These are phyloP conservation scores for Camelina laxa DNA, from an alignment of 345 rosid species.

Conservation along the genomic window DNA sequence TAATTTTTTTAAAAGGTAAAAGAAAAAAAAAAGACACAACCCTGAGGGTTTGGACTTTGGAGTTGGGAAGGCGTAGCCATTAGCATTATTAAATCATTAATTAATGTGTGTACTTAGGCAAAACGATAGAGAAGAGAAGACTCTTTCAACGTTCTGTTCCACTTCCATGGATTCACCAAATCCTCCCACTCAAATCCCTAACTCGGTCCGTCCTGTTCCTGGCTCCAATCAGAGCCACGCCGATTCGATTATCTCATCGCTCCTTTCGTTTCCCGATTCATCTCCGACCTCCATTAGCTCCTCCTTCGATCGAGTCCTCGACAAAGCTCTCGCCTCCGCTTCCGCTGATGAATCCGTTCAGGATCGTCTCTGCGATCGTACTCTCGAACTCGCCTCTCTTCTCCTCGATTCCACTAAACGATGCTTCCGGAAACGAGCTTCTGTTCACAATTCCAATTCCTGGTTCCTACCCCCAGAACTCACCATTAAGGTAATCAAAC, in stretches of 20 bases:
- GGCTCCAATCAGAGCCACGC: constrained; percentile 9
- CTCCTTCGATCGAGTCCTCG: constrained; percentile 72
- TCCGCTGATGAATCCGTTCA: constrained; percentile 53
- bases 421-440: constrained; percentile 70
- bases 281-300: constrained; percentile 51
- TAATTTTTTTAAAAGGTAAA: no score
- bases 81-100: no score
- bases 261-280: constrained; percentile 38
- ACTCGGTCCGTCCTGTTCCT: background rate
- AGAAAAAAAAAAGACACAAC: no score
- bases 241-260: constrained; percentile 34
- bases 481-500: constrained; percentile 61
- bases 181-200: constrained; percentile 1
- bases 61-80: no score
- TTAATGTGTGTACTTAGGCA: background rate
- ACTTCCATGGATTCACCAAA: constrained; percentile 37
- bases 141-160: background rate
- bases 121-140: background rate
- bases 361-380: constrained; percentile 65
- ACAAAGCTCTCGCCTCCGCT: constrained; percentile 48
- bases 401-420: constrained; percentile 69
- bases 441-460: constrained; percentile 60
- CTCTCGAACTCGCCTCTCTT: constrained; percentile 59
- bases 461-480: constrained; percentile 88
- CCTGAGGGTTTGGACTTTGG: no score